Conservation (phyloP, 2,329 filamentous ascomycete species). For the Cytospora chrysosperma region DNA sequence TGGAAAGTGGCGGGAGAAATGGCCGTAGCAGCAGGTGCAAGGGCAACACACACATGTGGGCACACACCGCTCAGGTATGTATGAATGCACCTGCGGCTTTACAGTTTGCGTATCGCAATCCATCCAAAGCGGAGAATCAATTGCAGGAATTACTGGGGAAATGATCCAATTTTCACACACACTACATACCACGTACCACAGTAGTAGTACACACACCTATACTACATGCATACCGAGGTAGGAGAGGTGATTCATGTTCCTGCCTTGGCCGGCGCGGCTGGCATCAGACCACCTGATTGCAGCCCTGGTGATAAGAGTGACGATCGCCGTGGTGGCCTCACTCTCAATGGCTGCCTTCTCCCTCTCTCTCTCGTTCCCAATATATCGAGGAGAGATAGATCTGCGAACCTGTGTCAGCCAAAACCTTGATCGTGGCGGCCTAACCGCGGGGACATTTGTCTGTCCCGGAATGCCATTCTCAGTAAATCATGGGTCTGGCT, state of each 20-base stretch:
- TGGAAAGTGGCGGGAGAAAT: background rate
- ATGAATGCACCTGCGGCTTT: too few species aligned
- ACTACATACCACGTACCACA: too few species aligned
- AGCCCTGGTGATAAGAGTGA: slow-evolving; percentile 16
- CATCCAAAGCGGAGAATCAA: slow-evolving; percentile 14
- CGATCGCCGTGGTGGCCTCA: background rate
- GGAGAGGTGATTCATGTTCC: too few species aligned
- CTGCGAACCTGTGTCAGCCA: background rate
- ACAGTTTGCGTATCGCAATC: too few species aligned
- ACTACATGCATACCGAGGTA: too few species aligned
- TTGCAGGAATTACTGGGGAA: slow-evolving; percentile 2
- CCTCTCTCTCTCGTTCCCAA: background rate
- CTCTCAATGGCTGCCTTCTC: background rate
- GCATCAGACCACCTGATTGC: background rate
- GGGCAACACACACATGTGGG: too few species aligned
- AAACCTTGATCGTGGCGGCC: background rate
- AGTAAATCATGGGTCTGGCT: background rate
- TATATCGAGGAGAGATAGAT: slow-evolving; percentile 13
- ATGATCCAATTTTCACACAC: too few species aligned
- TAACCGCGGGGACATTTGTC: background rate
- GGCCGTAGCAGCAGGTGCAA: background rate
- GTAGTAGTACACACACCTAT: too few species aligned
- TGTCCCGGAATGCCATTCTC: background rate
- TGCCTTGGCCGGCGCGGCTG: background rate
- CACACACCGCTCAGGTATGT: slow-evolving; percentile 14